These are phyloP conservation scores for Naganishia onofrii DNA, from an alignment of 768 basidiomycete genomes.

Conservation along the genomic window DNA sequence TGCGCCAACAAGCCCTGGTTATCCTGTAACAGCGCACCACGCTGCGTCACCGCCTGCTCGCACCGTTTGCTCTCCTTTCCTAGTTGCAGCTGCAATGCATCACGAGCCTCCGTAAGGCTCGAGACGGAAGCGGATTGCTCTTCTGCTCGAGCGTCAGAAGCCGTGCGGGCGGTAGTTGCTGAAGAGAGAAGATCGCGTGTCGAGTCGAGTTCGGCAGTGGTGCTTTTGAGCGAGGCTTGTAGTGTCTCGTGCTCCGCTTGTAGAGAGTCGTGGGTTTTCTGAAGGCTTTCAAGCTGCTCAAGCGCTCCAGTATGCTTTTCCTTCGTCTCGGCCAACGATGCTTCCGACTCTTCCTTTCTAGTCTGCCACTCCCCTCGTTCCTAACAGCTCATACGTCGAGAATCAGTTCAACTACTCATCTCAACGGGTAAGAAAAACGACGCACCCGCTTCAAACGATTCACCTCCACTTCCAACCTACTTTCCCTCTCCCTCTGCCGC, in stretches of 20 bases:
- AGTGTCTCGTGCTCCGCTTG: conserved; percentile 23
- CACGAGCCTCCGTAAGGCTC: background rate
- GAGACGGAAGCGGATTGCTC: background rate
- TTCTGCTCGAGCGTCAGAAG: background rate
- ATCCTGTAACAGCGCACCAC: conserved; percentile 42
- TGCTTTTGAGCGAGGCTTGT: background rate
- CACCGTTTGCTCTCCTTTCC: conserved; percentile 36
- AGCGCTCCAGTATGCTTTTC: background rate
- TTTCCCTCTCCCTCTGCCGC: conserved; percentile 31
- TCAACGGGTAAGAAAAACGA: background rate
- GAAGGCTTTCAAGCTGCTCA: background rate
- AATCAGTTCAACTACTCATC: background rate
- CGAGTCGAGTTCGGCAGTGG: background rate
- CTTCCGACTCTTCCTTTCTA: background rate
- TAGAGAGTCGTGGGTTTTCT: conserved; percentile 23
- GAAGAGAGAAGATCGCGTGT: background rate
- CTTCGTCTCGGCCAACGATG: background rate
- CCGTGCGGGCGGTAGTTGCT: background rate
- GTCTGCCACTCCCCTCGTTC: conserved; percentile 1
- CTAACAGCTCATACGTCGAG: background rate
- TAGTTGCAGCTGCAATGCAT: conserved; percentile 30
- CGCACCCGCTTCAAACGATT: conserved; percentile 30
- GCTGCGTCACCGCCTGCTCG: conserved; percentile 42
- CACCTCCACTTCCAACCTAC: conserved; percentile 27
- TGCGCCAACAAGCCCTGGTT: conserved; percentile 47